Conservation (phyloP, 352 stramenopile species). For the Pythium dissimile region DNA sequence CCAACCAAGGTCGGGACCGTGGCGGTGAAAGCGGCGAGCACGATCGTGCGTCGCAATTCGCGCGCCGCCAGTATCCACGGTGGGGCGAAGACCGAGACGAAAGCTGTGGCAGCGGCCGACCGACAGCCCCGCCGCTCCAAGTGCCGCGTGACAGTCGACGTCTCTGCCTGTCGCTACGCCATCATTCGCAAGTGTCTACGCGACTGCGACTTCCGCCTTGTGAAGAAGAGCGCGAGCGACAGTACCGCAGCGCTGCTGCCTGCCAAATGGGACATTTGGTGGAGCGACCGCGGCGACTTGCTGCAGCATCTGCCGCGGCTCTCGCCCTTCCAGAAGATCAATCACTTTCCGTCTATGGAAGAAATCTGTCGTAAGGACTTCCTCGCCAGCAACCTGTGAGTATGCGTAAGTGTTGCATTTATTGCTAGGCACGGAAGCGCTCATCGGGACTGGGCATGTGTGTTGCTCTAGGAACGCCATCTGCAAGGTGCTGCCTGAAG, state of each 20-base stretch:
- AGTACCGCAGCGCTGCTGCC: not conserved
- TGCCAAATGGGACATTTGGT: conserved; percentile 48
- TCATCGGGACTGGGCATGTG: too few species aligned
- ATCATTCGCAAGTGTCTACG: conserved; percentile 42
- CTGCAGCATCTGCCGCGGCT: conserved; percentile 37
- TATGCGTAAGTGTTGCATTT: not conserved
- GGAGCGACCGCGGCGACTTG: conserved; percentile 42
- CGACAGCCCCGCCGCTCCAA: conserved; percentile 7
- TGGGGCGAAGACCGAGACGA: not conserved
- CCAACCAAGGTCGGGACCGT: conserved; percentile 2
- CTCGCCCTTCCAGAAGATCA: conserved; percentile 47
- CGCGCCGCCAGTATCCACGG: not conserved
- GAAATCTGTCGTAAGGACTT: conserved; percentile 58
- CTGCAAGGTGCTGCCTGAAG: conserved; percentile 31
- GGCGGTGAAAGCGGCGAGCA: conserved; percentile 9
- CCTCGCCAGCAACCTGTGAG: conserved; percentile 46
- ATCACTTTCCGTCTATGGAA: conserved; percentile 55
- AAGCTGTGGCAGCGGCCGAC: not conserved
- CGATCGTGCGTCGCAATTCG: not conserved
- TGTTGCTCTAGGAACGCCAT: conserved; percentile 35
- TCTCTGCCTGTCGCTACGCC: conserved; percentile 39
- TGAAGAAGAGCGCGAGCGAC: conserved; percentile 23
- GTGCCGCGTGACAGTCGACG: conserved; percentile 35
- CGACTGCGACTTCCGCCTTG: conserved; percentile 36
- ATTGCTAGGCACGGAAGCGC: too few species aligned